Percentiles rank a stretch among this genome's conserved stretches.
These are phyloP conservation scores for Annulohypoxylon stygium DNA, from an alignment of 495 filamentous ascomycete species.

Conservation along the genomic window DNA sequence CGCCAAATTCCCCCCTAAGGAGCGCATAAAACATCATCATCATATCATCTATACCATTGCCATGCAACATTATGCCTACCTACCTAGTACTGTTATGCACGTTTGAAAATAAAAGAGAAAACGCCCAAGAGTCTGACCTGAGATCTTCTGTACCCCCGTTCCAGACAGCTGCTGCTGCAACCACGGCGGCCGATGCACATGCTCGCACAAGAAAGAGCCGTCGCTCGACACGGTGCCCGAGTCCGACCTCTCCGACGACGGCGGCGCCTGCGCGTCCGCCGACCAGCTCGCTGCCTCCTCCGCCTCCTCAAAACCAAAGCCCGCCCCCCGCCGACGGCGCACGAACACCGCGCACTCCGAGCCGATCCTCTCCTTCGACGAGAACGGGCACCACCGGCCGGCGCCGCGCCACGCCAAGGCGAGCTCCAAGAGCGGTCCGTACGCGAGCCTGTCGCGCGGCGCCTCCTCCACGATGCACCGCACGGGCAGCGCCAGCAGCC, in stretches of 20 bases:
- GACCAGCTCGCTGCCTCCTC: constrained; percentile 49
- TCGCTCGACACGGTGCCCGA: constrained; percentile 81
- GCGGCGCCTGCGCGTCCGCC: constrained; percentile 55
- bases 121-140: constrained; percentile 59
- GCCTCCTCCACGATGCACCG: constrained; percentile 63
- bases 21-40: neutral
- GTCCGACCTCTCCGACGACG: constrained; percentile 66
- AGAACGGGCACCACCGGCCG: constrained; percentile 95
- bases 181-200: constrained; percentile 92
- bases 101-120: constrained; percentile 13
- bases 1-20: constrained; percentile 43
- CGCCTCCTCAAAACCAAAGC: constrained; percentile 58
- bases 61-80: neutral
- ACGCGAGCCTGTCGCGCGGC: constrained; percentile 77
- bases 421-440: constrained; percentile 87
- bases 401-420: constrained; percentile 88
- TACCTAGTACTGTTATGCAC: neutral
- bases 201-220: constrained; percentile 89
- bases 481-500: constrained; percentile 60
- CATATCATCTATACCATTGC: constrained; percentile 3
- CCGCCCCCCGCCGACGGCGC: constrained; percentile 71
- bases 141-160: constrained; percentile 56
- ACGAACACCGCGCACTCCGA: constrained; percentile 90
- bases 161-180: constrained; percentile 87
- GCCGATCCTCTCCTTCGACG: constrained; percentile 82